Evolutionary conservation across 2,329 filamentous ascomycete species (phyloP), one percentile per base, ranked within the genome.

Genomic region (Xylaria arbuscula): DNA sequence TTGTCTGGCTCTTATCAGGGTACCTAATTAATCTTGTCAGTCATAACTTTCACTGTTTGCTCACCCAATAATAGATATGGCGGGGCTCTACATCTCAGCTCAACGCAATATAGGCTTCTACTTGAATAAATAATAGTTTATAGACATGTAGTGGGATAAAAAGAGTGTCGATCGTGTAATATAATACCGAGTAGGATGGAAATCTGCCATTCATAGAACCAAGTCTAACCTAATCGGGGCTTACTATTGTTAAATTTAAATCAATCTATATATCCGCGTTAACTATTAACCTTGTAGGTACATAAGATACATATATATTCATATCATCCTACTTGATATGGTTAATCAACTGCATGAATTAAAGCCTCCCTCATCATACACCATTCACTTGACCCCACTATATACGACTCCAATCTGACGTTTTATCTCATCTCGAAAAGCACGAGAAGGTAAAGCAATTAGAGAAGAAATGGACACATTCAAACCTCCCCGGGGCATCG

Each of bases 401-500:
- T 28, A 28, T 5, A 28, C 28, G 5, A 28, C 3, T 28, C 28
- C 28, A 28, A 28, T 28, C 28, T 28, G 5, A 28, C 28, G 28
- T 28, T 28, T 28, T 28, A 28, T 42, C 54, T 40, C 19, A 1
- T 51, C 11, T 13, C 54, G 13, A 19, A n/a, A n/a, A 5, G 45
- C 22, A 3, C 36, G 10, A n/a, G 42, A 42, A 3, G 45, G 24
- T n/a, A 19, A 6, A 45, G 9, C n/a, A n/a, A n/a, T n/a, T n/a
- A n/a, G 2, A 51, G 28, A 48, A 36, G 6, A 61, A 28, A 76
- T 76, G 73, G 73, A 76, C n/a, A 48, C 68, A 1, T 54, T 70
- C 32, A 64, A 53, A 11, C 67, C 68, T 7, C 48, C 73, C 1
- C 74, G 74, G 55, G 90, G 90, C 67, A 90, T 97, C 66, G 93